Evolutionary conservation across 2,329 filamentous ascomycete genomes (phyloP), one percentile per base, ranked within the genome.

Genomic region (Cercospora sp.): DNA sequence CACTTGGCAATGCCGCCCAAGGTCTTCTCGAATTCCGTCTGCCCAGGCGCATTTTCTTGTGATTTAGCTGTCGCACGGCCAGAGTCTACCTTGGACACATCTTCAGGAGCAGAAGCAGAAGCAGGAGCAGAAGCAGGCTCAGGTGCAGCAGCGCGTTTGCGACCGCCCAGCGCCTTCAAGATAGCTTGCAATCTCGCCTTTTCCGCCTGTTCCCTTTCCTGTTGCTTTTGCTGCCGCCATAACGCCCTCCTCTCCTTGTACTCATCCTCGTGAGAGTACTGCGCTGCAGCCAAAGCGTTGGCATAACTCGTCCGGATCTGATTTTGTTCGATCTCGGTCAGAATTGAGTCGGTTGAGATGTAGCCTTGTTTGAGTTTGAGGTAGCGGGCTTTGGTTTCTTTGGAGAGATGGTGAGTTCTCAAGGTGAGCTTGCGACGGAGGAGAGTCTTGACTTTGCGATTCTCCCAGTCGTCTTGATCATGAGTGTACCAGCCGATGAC

Each of bases 401-500:
- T 31, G n/a, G 20, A 23, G 13, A 30, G 13, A 26, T 18, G 7
- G 23, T 45, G 48, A 7, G 36, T 48, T 30, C 48, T 48, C 10
- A 28, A 7, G 5, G 36, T 10, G 23, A 62, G 26, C 2, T 62
- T 30, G 23, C 40, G 40, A 2, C 26, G 40, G 9, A 59, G 55
- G 28, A 20, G 23, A 16, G 18, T 42, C 30, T 42, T 26, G 30
- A 26, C 9, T 20, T 42, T 26, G 10, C 60, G 60, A 6, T 31
- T 12, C 12, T 20, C 23, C 60, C 60, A 62, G 1, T 62, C 36
- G 20, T 23, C 13, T 6, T 42, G 16, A 10, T 23, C 23, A 28
- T 62, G 60, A 6, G 60, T 62, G 40, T 62, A 62, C 60, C 60
- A 62, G 60, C 60, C 60, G 40, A 62, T 31, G 13, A 62, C 16